phyloP scores from a whole-genome alignment of 116 monocot genomes.

The Papilionanthe hybrid region DNA sequence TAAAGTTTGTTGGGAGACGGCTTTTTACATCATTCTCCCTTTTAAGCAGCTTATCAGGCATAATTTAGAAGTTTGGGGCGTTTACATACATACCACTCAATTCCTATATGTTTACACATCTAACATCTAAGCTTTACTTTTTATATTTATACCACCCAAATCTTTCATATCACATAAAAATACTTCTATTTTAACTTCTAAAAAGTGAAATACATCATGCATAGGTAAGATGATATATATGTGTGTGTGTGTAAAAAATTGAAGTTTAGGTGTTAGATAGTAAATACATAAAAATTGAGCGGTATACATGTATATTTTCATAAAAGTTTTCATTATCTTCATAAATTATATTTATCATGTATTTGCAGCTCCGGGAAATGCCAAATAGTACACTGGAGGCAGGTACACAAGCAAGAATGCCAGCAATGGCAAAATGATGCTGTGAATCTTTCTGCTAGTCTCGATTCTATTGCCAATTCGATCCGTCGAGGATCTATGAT shows the following conservation, averaged over 20 bases:
- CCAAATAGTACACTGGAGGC: slow-evolving; percentile 98
- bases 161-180: too few relatives aligned
- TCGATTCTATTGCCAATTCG: slow-evolving; percentile 12
- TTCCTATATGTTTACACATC: too few relatives aligned
- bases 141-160: too few relatives aligned
- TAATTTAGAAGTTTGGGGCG: not conserved
- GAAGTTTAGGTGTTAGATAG: too few relatives aligned
- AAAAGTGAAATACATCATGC: too few relatives aligned
- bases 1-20: not conserved
- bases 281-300: too few relatives aligned
- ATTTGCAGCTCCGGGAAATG: slow-evolving; percentile 87
- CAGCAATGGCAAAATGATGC: slow-evolving; percentile 33
- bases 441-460: slow-evolving; percentile 20
- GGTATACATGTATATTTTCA: too few relatives aligned
- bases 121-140: too few relatives aligned
- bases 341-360: slow-evolving; percentile 4
- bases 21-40: not conserved
- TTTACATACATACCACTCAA: too few relatives aligned
- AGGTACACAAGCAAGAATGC: slow-evolving; percentile 80
- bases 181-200: too few relatives aligned
- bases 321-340: slow-evolving; percentile 5
- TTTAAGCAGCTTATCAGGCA: not conserved
- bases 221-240: too few relatives aligned
- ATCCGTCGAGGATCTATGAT: slow-evolving; percentile 12
- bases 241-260: too few relatives aligned